A percentile compares a stretch with the other conserved stretches of the same genome.
Conservation (phyloP, 805 yeast genomes). For the Candida succiphila region DNA sequence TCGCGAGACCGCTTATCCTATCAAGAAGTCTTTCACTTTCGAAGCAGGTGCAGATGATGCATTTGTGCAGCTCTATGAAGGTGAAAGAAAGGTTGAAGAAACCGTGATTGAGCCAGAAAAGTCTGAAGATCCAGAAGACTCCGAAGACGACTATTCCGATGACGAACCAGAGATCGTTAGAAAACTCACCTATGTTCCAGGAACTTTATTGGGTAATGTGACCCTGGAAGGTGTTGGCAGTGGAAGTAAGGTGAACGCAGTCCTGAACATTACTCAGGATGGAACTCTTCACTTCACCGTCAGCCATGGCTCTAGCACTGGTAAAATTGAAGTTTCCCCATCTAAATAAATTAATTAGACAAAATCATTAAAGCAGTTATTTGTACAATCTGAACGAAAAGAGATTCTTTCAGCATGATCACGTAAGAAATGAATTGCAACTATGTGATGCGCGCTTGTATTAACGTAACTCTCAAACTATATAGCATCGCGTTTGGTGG, state of each 20-base stretch:
- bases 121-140: conserved; percentile 37
- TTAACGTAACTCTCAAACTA: no score
- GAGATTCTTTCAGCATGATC: no score
- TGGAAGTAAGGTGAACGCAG: conserved; percentile 58
- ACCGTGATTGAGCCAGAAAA: conserved; percentile 65
- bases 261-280: conserved; percentile 54
- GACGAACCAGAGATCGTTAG: conserved; percentile 86
- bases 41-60: conserved; percentile 54
- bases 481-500: no score
- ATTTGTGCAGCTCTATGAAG: conserved; percentile 70
- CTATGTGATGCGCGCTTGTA: no score
- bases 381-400: no score
- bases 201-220: conserved; percentile 67
- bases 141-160: conserved; percentile 37
- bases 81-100: conserved; percentile 75
- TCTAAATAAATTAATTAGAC: conserved; percentile 7
- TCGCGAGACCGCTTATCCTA: conserved; percentile 84
- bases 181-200: conserved; percentile 66
- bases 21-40: conserved; percentile 63
- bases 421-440: no score
- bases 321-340: conserved; percentile 34
- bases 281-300: conserved; percentile 57
- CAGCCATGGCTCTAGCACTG: conserved; percentile 41
- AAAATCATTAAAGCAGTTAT: no score
- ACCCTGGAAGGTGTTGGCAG: conserved; percentile 61